phyloP scores from a whole-genome alignment of 225 moss, liverwort and hornwort species.

The Neckera pumila region DNA sequence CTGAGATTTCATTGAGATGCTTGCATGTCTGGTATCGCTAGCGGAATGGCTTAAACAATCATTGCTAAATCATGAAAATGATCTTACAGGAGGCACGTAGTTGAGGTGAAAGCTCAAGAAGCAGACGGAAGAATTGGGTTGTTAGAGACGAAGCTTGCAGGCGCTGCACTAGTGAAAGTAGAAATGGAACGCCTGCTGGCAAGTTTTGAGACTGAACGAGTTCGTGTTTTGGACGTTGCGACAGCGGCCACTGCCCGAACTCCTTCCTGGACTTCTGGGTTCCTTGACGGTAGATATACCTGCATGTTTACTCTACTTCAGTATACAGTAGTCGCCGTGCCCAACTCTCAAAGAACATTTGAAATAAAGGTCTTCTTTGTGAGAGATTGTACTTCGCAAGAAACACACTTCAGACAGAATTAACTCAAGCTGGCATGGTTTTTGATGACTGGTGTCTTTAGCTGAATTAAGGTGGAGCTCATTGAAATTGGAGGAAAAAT shows the following conservation, averaged over 20 bases:
- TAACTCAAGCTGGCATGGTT: not conserved
- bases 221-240: conserved; percentile 29
- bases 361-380: not conserved
- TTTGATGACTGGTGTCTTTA: conserved; percentile 12
- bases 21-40: not conserved
- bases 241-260: conserved; percentile 44
- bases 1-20: not conserved
- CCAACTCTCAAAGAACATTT: not conserved
- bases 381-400: not conserved
- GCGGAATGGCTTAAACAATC: not conserved
- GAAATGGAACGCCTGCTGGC: conserved; percentile 50
- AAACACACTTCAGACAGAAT: not conserved
- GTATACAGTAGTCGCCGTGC: not conserved
- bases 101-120: conserved; percentile 31
- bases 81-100: conserved; percentile 35
- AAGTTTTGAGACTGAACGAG: conserved; percentile 47
- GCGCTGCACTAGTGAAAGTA: conserved; percentile 41
- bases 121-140: conserved; percentile 34
- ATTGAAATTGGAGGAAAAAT: conserved; percentile 27
- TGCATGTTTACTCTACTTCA: not conserved
- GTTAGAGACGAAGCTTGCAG: conserved; percentile 48
- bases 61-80: conserved; percentile 9
- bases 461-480: conserved; percentile 70
- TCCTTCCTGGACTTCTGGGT: conserved; percentile 68
- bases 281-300: conserved; percentile 60